Conservation (phyloP, 768 basidiomycete genomes). For the Boletus rubescentipes region DNA sequence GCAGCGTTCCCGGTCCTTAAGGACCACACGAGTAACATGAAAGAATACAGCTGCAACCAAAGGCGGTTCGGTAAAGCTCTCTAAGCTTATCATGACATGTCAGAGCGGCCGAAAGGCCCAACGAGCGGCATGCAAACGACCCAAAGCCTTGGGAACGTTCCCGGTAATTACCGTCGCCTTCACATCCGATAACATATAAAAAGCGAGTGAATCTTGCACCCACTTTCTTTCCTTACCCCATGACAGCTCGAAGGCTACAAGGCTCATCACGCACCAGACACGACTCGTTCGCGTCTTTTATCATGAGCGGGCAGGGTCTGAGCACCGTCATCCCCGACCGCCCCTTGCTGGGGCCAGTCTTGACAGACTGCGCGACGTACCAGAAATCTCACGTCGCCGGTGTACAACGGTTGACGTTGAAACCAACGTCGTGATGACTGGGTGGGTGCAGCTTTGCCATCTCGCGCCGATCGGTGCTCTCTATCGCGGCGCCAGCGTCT, state of each 20-base stretch:
- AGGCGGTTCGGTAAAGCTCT: too few relatives aligned
- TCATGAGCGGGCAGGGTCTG: slow-evolving; percentile 29
- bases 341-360: slow-evolving; percentile 14
- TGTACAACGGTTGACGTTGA: slow-evolving; percentile 9
- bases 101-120: too few relatives aligned
- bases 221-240: not conserved
- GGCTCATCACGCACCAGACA: slow-evolving; percentile 18
- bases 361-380: slow-evolving; percentile 13
- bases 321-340: slow-evolving; percentile 21
- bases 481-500: slow-evolving; percentile 10
- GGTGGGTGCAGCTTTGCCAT: slow-evolving; percentile 2
- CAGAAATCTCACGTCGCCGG: slow-evolving; percentile 11
- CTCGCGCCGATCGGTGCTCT: not conserved
- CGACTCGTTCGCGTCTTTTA: slow-evolving; percentile 5
- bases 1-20: too few relatives aligned
- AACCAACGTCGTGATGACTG: slow-evolving; percentile 14
- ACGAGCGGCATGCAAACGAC: too few relatives aligned
- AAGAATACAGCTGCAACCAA: too few relatives aligned
- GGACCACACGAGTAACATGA: too few relatives aligned
- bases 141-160: too few relatives aligned
- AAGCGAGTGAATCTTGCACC: not conserved
- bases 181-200: not conserved
- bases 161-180: not conserved
- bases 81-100: too few relatives aligned
- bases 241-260: slow-evolving; percentile 18